Percentiles rank a stretch among this genome's conserved stretches.
phyloP scores from a whole-genome alignment of 768 basidiomycete species.

The Collybia sordida region DNA sequence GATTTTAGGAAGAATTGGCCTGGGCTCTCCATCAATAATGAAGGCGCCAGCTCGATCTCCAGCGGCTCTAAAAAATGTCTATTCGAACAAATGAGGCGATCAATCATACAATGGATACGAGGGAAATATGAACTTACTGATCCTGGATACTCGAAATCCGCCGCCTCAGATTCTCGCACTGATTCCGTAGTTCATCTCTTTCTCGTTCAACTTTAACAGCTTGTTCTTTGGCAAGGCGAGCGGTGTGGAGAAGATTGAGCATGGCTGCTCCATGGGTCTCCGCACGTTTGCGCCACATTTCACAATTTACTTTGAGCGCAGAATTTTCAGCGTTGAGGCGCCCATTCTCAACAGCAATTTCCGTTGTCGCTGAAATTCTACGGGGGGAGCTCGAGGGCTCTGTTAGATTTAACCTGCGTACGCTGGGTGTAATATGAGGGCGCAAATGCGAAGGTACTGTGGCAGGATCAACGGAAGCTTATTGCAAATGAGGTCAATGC shows the following conservation, averaged over 20 bases:
- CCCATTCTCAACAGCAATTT: constrained; percentile 31
- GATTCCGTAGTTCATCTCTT: constrained; percentile 33
- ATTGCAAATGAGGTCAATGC: neutral
- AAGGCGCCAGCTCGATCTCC: too few species aligned
- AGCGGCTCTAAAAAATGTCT: too few species aligned
- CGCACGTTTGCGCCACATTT: constrained; percentile 47
- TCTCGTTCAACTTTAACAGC: constrained; percentile 38
- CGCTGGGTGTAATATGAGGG: constrained; percentile 54
- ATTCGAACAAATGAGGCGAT: too few species aligned
- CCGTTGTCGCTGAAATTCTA: constrained; percentile 11
- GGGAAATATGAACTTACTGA: too few species aligned
- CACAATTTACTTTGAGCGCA: constrained; percentile 40
- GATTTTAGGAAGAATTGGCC: too few species aligned
- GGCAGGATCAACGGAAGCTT: constrained; percentile 47
- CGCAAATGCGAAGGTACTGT: constrained; percentile 58
- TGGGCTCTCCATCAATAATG: too few species aligned
- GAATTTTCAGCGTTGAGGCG: constrained; percentile 44
- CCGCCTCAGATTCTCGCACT: constrained; percentile 19
- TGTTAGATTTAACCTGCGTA: constrained; percentile 58
- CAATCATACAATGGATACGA: too few species aligned
- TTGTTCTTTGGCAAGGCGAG: constrained; percentile 39
- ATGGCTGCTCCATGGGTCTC: constrained; percentile 50
- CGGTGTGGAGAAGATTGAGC: constrained; percentile 42
- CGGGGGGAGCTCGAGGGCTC: constrained; percentile 15
- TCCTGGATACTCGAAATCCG: neutral